Conservation (phyloP, 768 basidiomycete genomes). For the Termitomyces sp. region DNA sequence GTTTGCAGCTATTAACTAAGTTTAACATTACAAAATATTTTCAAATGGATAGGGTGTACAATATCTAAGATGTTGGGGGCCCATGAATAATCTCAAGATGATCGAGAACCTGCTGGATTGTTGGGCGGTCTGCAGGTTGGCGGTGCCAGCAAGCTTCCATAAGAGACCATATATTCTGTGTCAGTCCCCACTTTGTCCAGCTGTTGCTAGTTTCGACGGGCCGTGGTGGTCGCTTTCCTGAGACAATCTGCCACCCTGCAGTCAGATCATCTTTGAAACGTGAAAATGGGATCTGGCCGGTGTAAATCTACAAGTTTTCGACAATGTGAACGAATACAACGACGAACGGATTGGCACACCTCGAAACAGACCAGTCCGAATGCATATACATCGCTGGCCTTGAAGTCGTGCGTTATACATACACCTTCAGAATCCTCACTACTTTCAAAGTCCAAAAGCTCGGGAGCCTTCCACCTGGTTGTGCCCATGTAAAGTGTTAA, state of each 20-base stretch:
- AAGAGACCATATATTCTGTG: not conserved
- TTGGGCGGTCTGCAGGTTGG: not conserved
- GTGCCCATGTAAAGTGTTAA: not conserved
- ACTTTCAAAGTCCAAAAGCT: not conserved
- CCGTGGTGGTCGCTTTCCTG: not conserved
- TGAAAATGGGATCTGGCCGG: not conserved
- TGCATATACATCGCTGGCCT: not conserved
- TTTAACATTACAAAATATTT: too few relatives aligned
- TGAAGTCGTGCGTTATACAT: not conserved
- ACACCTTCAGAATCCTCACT: not conserved
- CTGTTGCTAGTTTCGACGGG: not conserved
- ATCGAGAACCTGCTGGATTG: not conserved
- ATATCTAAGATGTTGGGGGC: not conserved
- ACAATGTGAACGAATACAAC: not conserved
- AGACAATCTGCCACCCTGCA: not conserved
- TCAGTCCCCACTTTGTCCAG: constrained; percentile 2
- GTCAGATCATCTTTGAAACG: not conserved
- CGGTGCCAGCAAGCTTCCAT: constrained; percentile 2
- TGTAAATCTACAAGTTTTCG: not conserved
- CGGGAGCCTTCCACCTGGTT: not conserved
- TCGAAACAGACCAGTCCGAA: not conserved
- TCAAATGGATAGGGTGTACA: not conserved
- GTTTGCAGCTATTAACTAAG: too few relatives aligned
- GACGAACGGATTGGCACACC: not conserved
- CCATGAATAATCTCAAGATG: not conserved